A percentile compares a stretch with the other conserved stretches of the same genome.
Evolutionary conservation across 306 rosid genomes (phyloP).

Genomic region (Ormosia semicastrata): DNA sequence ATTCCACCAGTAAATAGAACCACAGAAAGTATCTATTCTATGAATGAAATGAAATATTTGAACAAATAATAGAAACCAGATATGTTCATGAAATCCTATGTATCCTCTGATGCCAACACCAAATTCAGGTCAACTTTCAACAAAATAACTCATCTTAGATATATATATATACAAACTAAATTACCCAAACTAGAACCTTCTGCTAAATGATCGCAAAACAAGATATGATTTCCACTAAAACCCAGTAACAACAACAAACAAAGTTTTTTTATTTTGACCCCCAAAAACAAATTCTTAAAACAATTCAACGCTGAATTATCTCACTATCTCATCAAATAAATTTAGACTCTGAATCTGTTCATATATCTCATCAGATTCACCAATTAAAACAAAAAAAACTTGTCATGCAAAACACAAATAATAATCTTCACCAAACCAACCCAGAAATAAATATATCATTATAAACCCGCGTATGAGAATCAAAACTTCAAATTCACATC

Average conservation of each 20-base stretch:
- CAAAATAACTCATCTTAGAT: constrained; percentile 9
- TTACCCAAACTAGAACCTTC: not conserved
- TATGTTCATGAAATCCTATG: not conserved
- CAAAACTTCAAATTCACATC: not conserved
- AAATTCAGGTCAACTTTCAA: not conserved
- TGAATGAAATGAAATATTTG: not conserved
- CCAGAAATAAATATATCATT: not conserved
- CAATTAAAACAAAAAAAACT: not conserved
- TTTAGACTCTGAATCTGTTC: not conserved
- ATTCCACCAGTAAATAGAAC: not conserved
- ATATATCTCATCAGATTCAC: constrained; percentile 26
- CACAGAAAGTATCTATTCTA: not conserved
- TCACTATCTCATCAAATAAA: not conserved
- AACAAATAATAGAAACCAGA: constrained; percentile 19
- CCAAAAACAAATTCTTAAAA: not conserved
- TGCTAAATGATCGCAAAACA: not conserved
- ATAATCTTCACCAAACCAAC: not conserved
- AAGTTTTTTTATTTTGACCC: not conserved
- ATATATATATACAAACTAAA: not conserved
- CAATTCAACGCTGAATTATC: not conserved
- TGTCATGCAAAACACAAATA: not conserved
- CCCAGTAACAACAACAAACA: not conserved
- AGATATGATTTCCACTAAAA: not conserved
- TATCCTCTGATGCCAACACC: not conserved
- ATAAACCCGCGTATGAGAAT: not conserved